Evolutionary conservation across 345 rosid species (phyloP).

Genomic region (Eucalyptus pauciflora): DNA sequence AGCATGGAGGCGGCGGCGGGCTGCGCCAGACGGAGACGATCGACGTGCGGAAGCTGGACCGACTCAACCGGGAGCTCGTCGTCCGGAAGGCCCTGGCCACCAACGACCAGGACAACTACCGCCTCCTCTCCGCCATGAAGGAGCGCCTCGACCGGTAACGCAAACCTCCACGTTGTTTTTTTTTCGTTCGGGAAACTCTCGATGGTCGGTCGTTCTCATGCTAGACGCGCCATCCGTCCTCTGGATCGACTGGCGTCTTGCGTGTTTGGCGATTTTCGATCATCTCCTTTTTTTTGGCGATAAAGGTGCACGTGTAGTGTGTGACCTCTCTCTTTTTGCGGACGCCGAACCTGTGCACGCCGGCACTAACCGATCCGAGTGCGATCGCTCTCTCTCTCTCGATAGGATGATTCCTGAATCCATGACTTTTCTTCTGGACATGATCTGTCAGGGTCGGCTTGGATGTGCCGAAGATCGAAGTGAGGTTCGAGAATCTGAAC

Average conservation of each 20-base stretch:
- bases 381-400: neutral
- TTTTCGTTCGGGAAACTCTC: neutral
- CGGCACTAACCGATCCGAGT: neutral
- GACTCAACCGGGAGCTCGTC: conserved; percentile 48
- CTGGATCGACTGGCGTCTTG: neutral
- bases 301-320: neutral
- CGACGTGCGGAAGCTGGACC: conserved; percentile 59
- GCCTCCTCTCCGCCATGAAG: conserved; percentile 59
- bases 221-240: neutral
- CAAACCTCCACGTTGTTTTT: neutral
- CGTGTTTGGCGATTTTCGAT: neutral
- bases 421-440: neutral
- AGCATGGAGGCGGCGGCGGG: neutral
- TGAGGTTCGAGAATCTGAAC: conserved; percentile 57
- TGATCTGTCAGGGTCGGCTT: conserved; percentile 44
- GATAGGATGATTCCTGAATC: neutral
- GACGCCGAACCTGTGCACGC: neutral
- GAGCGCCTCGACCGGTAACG: conserved; percentile 64
- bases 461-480: conserved; percentile 66
- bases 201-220: neutral
- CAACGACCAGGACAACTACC: conserved; percentile 63
- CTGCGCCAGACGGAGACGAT: conserved; percentile 27
- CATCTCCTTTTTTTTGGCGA: neutral
- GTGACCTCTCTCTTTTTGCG: neutral
- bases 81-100: conserved; percentile 79